A percentile compares a stretch with the other conserved stretches of the same genome.
These are phyloP conservation scores for Fragaria nilgerrensis DNA, from an alignment of 306 rosid species.

Conservation along the genomic window DNA sequence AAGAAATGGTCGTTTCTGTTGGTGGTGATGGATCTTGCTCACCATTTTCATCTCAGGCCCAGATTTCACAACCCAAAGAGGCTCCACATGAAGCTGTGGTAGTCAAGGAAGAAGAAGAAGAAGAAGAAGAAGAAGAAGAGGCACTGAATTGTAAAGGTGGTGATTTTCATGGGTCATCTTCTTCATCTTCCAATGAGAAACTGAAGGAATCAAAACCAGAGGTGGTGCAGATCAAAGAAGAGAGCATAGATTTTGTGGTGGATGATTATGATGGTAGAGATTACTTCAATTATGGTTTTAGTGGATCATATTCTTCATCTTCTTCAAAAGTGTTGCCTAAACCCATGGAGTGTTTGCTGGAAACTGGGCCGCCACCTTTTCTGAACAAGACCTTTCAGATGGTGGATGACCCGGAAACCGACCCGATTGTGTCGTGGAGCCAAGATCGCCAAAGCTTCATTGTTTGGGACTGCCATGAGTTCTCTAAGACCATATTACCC, in stretches of 20 bases:
- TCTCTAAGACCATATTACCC: constrained; percentile 68
- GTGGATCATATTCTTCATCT: constrained; percentile 30
- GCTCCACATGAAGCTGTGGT: neutral
- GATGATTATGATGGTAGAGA: constrained; percentile 17
- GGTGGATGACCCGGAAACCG: constrained; percentile 85
- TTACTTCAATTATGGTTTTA: neutral
- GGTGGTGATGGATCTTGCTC: constrained; percentile 18
- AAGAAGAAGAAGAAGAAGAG: constrained; percentile 8
- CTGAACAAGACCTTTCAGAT: constrained; percentile 75
- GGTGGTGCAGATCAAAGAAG: constrained; percentile 42
- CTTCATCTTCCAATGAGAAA: constrained; percentile 12
- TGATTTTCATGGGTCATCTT: constrained; percentile 25
- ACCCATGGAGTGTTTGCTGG: constrained; percentile 75
- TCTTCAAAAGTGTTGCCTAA: constrained; percentile 37
- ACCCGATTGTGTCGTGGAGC: constrained; percentile 82
- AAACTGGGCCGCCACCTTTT: constrained; percentile 79
- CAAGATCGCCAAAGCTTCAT: constrained; percentile 56
- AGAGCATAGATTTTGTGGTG: constrained; percentile 13
- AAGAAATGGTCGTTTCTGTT: constrained; percentile 28
- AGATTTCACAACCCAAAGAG: constrained; percentile 9
- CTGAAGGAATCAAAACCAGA: neutral
- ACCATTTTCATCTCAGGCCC: neutral
- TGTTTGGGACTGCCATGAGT: constrained; percentile 81
- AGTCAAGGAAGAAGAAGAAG: constrained; percentile 13
- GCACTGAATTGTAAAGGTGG: constrained; percentile 8